phyloP scores from a whole-genome alignment of 1,284 basidiomycete species.

The Volvariella volvacea region DNA sequence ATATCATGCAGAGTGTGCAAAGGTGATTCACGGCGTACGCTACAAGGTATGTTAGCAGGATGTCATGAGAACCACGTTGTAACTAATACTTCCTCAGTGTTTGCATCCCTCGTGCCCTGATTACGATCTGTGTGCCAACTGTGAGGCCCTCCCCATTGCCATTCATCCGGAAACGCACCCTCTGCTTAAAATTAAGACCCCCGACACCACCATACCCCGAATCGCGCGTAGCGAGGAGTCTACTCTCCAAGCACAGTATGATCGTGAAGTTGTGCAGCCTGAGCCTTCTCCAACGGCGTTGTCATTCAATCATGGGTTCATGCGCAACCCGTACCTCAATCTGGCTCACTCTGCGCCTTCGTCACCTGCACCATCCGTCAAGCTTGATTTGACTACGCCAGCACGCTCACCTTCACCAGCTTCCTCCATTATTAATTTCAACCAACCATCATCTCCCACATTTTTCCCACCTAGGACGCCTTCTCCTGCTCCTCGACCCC shows the following conservation, averaged over 20 bases:
- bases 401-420: no score
- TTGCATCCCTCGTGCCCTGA: conserved; percentile 77
- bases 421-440: no score
- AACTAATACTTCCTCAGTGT: conserved; percentile 41
- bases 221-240: conserved; percentile 29
- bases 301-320: conserved; percentile 10
- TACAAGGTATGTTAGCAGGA: conserved; percentile 50
- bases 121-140: conserved; percentile 77
- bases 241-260: no score
- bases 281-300: no score
- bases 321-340: conserved; percentile 8
- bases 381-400: no score
- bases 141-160: conserved; percentile 76
- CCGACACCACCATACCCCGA: conserved; percentile 45
- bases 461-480: no score
- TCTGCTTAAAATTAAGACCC: conserved; percentile 69
- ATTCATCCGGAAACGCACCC: conserved; percentile 73
- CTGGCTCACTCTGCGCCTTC: not conserved
- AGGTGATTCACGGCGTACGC: conserved; percentile 53
- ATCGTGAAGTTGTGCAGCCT: no score
- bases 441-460: no score
- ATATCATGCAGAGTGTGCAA: conserved; percentile 37
- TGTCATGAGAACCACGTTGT: not conserved
- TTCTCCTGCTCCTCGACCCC: no score
- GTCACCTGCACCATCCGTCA: not conserved